Evolutionary conservation across 495 filamentous ascomycete species (phyloP), one percentile per base, ranked within the genome.

Genomic region (Poronia punctata): DNA sequence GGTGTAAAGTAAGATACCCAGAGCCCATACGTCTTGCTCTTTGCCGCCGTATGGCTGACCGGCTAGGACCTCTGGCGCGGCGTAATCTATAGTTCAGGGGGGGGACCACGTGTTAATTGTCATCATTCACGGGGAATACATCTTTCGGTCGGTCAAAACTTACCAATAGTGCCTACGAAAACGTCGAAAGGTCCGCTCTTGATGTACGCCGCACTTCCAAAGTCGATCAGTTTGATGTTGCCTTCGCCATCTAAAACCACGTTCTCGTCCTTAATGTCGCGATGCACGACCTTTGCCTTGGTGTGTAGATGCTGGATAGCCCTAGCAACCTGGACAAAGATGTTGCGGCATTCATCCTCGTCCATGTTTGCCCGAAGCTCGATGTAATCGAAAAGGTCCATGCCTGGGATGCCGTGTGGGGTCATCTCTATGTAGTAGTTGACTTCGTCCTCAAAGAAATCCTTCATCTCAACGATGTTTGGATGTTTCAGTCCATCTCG

Each of bases 371-470:
- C 82, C 22, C 89, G 82, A 38, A 98, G 77, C 61, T 98, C 92
- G 42, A 98, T 98, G 57, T 97, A 98, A 62, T 98, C 92, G 55
- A 98, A 98, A 1, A 98, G 76, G 58, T 98, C 92, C 93, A 98
- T 97, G 11, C 93, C 93, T 2, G 93, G 92, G 6, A 96, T 72
- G 5, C 92, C 92, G 49, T 98, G 92, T 9, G 92, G 92, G 5
- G 85, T 71, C 92, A 97, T 98, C 56, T 97, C 93, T 52, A 99
- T 99, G 55, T 99, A 97, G 59, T 99, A 99, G 52, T 99, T 97
- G 56, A 88, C 69, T 44, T 94, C 86, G 40, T 99, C 93, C 59
- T 99, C 92, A 57, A 99, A 99, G 64, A 97, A 99, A 43, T 93
- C 89, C 24, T 83, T 79, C 93, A 99, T 97, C 66, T 97, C 92